These are phyloP conservation scores for Kockiozyma suomiensis DNA, from an alignment of 805 yeast species.

Conservation along the genomic window DNA sequence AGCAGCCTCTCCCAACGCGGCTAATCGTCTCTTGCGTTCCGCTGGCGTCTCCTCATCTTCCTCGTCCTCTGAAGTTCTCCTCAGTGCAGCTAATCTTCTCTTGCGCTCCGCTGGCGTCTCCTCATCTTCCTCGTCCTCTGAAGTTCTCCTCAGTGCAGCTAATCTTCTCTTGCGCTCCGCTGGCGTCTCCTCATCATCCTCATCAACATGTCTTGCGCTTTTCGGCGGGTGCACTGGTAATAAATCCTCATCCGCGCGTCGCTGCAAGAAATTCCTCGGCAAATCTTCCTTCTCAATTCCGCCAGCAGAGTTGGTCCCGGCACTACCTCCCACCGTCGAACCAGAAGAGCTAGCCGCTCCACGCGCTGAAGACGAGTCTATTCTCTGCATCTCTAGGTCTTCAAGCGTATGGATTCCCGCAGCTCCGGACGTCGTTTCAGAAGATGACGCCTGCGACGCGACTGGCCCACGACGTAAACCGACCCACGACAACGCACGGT, in stretches of 20 bases:
- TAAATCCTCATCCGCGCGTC: constrained; percentile 35
- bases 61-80: constrained; percentile 36
- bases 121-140: constrained; percentile 32
- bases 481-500: constrained; percentile 57
- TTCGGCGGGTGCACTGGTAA: constrained; percentile 33
- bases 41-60: constrained; percentile 34
- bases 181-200: constrained; percentile 37
- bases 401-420: no score
- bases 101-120: constrained; percentile 35
- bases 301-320: constrained; percentile 3
- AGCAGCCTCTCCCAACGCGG: constrained; percentile 33
- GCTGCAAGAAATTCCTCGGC: constrained; percentile 30
- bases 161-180: constrained; percentile 32
- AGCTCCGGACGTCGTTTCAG: no score
- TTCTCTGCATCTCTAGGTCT: constrained; percentile 29
- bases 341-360: constrained; percentile 6
- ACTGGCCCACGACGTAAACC: constrained; percentile 49
- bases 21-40: constrained; percentile 23
- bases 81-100: constrained; percentile 32
- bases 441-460: not conserved
- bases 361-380: constrained; percentile 3
- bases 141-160: constrained; percentile 29
- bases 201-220: not conserved
- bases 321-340: constrained; percentile 7
- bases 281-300: constrained; percentile 33